Evolutionary conservation across 345 rosid species (phyloP), one percentile per base, ranked within the genome.

Genomic region (Syzygium grande): DNA sequence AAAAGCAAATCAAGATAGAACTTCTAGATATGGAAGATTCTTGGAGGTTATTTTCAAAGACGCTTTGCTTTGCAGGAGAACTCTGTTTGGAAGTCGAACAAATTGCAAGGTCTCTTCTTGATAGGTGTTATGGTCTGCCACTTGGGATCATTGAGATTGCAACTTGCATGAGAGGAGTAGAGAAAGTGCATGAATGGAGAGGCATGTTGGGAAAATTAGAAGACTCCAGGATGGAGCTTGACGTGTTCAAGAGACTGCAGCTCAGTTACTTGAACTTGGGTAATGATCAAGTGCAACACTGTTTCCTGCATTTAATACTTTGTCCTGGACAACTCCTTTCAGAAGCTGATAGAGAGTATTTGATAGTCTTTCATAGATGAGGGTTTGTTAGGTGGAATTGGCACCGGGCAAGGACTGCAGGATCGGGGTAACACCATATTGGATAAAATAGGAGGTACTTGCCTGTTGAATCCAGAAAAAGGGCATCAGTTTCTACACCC

Each of bases 251-350:
- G 8, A 49, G 79, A 19, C 16, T 92, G 19, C 78, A 65, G 17
- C 79, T 55, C 15, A 91, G 91, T 65, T 92, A 88, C 84, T 46
- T 46, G 9, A 84, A 58, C n/a, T 85, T 89, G 80, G 38, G 73
- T 63, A 84, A 85, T 22, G 86, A 87, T 51, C 55, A 85, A 11
- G 13, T 89, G 23, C 89, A 89, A 52, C 88, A 85, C 6, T 91
- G 92, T 55, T 88, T 92, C 86, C 49, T 90, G 25, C 86, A 84
- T 73, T 88, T 88, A 78, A 88, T 91, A 17, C 63, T 93, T 7
- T 87, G 77, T 86, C 85, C 89, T 11, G 88, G 85, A 78, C 89
- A 77, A n/a, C 4, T 27, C 73, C 17, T n/a, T 59, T 68, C 2
- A 8, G 4, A 52, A 43, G 85, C 86, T 22, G 3, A 16, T 6